Conservation (phyloP, 257 asterid genomes). For the Eucommia ulmoides region DNA sequence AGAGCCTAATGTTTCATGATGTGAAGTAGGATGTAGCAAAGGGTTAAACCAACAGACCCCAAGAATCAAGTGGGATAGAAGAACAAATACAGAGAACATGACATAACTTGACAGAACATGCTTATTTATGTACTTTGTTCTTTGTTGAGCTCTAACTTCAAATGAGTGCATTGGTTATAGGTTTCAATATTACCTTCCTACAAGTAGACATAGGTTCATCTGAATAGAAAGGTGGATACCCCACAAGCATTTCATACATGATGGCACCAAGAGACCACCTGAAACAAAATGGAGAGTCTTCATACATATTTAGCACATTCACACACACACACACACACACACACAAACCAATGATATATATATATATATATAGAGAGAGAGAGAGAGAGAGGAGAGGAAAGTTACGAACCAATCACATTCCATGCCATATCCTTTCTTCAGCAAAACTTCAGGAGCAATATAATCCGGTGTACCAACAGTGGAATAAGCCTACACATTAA, state of each 20-base stretch:
- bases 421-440: constrained; percentile 3
- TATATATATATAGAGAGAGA: neutral
- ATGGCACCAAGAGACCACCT: constrained; percentile 2
- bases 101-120: neutral
- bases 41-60: neutral
- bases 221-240: constrained; percentile 2
- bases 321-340: neutral
- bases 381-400: neutral
- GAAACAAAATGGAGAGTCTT: no score
- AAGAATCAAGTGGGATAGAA: neutral
- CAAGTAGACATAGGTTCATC: constrained; percentile 2
- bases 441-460: constrained; percentile 2
- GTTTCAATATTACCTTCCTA: neutral
- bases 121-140: no score
- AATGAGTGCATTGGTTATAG: no score
- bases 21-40: neutral
- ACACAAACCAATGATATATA: neutral
- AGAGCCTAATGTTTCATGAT: neutral
- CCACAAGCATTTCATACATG: constrained; percentile 1
- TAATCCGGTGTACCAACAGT: constrained; percentile 2
- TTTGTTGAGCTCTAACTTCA: no score
- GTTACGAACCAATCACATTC: constrained; percentile 2
- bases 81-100: neutral
- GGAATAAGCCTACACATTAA: constrained; percentile 3
- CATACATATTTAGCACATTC: no score